A percentile compares a stretch with the other conserved stretches of the same genome.
Conservation (phyloP, 306 rosid genomes). For the Dryas drummondii region DNA sequence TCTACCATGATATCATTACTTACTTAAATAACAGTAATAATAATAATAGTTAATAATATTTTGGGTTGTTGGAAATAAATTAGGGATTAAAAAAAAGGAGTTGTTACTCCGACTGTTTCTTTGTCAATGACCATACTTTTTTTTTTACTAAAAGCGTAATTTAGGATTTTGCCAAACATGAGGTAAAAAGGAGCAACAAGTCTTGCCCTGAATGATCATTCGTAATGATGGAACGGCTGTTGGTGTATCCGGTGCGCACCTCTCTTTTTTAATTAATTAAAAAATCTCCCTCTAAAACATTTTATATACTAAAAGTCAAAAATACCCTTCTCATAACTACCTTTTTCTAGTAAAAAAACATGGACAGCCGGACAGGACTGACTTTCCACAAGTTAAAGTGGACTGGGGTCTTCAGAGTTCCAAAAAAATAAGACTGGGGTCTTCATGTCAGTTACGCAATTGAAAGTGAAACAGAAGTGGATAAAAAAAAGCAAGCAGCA, state of each 20-base stretch:
- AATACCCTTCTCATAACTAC: not conserved
- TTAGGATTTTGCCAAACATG: not conserved
- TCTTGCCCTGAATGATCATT: not conserved
- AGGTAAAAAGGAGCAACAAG: not conserved
- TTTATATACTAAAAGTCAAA: not conserved
- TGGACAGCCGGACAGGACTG: not conserved
- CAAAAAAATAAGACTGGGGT: not conserved
- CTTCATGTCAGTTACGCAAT: constrained; percentile 13
- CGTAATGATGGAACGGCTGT: constrained; percentile 15
- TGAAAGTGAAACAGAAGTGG: constrained; percentile 7
- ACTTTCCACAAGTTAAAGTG: not conserved
- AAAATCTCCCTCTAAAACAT: not conserved
- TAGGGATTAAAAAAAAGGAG: not conserved
- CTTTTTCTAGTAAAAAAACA: not conserved
- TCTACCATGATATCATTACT: too few species aligned
- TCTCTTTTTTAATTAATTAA: not conserved
- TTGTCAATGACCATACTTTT: not conserved
- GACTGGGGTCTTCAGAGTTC: not conserved
- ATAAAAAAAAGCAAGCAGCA: not conserved
- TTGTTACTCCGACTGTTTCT: not conserved
- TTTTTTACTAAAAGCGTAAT: not conserved
- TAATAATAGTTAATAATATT: too few species aligned
- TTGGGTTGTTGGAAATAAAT: too few species aligned
- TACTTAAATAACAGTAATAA: too few species aligned
- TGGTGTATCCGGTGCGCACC: not conserved